Percentiles rank a stretch among this genome's conserved stretches.
phyloP scores from a whole-genome alignment of 2,329 filamentous ascomycete genomes.

The Nothophaeocryptopus gaeumannii region DNA sequence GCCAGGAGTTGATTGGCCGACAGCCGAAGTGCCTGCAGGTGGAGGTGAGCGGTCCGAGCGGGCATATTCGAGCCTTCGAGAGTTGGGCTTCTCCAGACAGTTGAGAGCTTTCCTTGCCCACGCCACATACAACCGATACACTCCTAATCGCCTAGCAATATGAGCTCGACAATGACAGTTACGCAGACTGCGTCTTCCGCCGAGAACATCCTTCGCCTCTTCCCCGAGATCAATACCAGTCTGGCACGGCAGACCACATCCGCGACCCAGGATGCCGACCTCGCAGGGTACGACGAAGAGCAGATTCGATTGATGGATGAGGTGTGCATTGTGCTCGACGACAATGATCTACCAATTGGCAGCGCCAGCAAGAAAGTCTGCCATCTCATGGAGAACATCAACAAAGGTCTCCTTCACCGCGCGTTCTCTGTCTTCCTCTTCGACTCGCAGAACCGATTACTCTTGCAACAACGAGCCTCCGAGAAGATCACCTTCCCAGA shows the following conservation, averaged over 20 bases:
- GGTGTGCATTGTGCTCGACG: constrained; percentile 93
- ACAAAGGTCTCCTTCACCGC: constrained; percentile 91
- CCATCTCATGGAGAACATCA: constrained; percentile 98
- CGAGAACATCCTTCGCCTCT: constrained; percentile 79
- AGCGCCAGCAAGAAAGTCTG: constrained; percentile 98
- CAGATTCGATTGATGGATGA: constrained; percentile 99
- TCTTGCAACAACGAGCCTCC: constrained; percentile 89
- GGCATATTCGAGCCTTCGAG: too few relatives aligned
- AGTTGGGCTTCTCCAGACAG: constrained; percentile 3
- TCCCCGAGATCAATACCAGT: constrained; percentile 72
- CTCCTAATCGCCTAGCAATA: constrained; percentile 13
- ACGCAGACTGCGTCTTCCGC: constrained; percentile 56
- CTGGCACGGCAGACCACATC: constrained; percentile 52
- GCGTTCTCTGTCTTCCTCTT: constrained; percentile 98
- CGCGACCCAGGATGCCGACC: constrained; percentile 60
- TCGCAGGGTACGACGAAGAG: constrained; percentile 92
- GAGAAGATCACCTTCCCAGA: constrained; percentile 99
- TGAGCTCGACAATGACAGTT: constrained; percentile 33
- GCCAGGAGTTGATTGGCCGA: too few relatives aligned
- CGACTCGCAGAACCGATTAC: constrained; percentile 84
- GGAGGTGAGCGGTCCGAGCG: too few relatives aligned
- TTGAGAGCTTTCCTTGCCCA: constrained; percentile 1
- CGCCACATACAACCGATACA: neutral
- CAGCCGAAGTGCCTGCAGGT: too few relatives aligned
- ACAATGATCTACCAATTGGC: constrained; percentile 88